phyloP scores from a whole-genome alignment of 176 grass and related monocot genomes.

The Cenchrus fungigraminus region DNA sequence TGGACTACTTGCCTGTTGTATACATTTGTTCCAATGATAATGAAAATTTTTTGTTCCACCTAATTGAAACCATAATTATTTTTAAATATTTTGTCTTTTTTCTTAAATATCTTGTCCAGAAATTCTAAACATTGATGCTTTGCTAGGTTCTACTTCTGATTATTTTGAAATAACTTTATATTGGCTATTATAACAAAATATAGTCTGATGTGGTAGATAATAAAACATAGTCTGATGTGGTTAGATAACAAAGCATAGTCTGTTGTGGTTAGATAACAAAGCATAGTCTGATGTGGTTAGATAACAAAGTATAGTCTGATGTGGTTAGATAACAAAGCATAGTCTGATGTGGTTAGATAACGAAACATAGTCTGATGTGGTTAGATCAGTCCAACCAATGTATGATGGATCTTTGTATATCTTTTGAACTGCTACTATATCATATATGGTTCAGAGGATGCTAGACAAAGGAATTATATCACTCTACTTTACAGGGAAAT shows the following conservation, averaged over 20 bases:
- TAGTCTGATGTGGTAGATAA: neutral
- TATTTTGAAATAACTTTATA: neutral
- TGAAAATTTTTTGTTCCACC: neutral
- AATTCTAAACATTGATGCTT: neutral
- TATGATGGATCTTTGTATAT: neutral
- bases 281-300: neutral
- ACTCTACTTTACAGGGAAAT: slow-evolving; percentile 55
- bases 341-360: no score
- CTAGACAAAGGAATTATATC: slow-evolving; percentile 15
- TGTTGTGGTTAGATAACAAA: neutral
- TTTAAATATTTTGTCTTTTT: neutral
- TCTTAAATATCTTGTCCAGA: neutral
- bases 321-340: neutral
- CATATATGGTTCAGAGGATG: neutral
- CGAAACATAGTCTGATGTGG: neutral
- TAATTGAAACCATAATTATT: neutral
- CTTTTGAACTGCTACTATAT: neutral
- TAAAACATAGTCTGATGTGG: no score
- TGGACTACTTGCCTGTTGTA: neutral
- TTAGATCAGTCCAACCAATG: neutral
- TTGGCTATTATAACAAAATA: neutral
- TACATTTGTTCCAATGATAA: slow-evolving; percentile 13
- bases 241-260: neutral
- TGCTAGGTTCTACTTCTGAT: neutral
- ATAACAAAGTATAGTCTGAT: neutral